Conservation (phyloP, 352 stramenopile species). For the Globisporangium apiculatum region DNA sequence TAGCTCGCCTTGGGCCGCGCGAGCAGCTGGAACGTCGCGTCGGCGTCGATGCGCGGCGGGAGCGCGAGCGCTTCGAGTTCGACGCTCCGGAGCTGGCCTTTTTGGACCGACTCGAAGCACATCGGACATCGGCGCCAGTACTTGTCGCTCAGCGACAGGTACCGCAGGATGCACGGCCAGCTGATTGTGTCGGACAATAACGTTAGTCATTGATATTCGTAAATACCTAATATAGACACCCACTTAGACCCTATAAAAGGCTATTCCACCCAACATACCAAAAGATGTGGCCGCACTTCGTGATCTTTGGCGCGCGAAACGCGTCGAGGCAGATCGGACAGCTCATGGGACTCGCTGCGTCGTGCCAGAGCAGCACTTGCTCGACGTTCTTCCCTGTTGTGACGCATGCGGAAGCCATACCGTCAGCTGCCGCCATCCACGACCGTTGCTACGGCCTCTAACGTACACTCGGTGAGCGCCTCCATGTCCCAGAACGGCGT, state of each 20-base stretch:
- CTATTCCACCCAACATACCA: conserved; percentile 28
- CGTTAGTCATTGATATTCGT: not conserved
- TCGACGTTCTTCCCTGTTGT: conserved; percentile 73
- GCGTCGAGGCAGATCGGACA: conserved; percentile 81
- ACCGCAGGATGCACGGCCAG: conserved; percentile 79
- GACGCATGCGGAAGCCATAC: too few relatives aligned
- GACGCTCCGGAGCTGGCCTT: conserved; percentile 70
- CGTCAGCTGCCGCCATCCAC: too few relatives aligned
- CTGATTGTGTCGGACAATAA: conserved; percentile 17
- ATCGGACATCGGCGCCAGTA: conserved; percentile 85
- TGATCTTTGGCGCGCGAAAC: conserved; percentile 79
- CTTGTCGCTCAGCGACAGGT: conserved; percentile 80
- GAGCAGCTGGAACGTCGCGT: conserved; percentile 68
- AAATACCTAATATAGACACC: not conserved
- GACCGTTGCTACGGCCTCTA: too few relatives aligned
- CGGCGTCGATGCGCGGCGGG: conserved; percentile 41
- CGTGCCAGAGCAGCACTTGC: conserved; percentile 76
- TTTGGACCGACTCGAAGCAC: conserved; percentile 85
- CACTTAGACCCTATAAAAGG: not conserved
- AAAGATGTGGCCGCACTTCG: conserved; percentile 81
- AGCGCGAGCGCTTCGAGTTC: conserved; percentile 50
- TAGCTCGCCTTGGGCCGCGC: conserved; percentile 63
- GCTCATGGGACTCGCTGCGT: conserved; percentile 38
- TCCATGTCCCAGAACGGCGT: conserved; percentile 66
- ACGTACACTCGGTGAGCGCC: conserved; percentile 75